Evolutionary conservation across 73 alveolate genomes (phyloP).

Genomic region (Uronychia binucleata): DNA sequence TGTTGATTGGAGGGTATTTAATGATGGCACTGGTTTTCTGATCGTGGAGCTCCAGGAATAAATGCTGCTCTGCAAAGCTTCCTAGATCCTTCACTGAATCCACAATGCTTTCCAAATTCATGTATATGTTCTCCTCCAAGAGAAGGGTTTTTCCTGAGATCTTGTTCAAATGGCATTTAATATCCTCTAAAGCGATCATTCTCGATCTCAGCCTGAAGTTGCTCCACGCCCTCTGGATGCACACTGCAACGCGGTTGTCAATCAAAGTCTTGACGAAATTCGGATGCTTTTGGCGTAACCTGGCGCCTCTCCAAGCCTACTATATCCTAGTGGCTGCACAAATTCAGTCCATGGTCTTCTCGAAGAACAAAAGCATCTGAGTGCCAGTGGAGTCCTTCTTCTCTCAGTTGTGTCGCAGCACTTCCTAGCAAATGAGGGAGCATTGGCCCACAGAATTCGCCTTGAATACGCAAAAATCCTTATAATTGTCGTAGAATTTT

Average conservation of each 20-base stretch:
- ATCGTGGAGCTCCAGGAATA: not conserved
- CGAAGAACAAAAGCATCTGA: slow-evolving; percentile 31
- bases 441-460: not conserved
- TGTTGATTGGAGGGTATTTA: not conserved
- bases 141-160: slow-evolving; percentile 27
- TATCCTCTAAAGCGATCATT: slow-evolving; percentile 19
- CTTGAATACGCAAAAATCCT: slow-evolving; percentile 17
- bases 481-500: slow-evolving; percentile 30
- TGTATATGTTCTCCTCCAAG: slow-evolving; percentile 55
- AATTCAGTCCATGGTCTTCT: slow-evolving; percentile 11
- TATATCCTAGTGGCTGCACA: slow-evolving; percentile 39
- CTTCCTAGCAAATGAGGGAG: not conserved
- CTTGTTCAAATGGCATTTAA: slow-evolving; percentile 12
- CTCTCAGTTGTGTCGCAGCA: not conserved
- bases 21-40: not conserved
- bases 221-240: slow-evolving; percentile 61
- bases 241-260: slow-evolving; percentile 23
- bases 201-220: slow-evolving; percentile 38
- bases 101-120: not conserved
- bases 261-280: slow-evolving; percentile 18
- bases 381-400: not conserved
- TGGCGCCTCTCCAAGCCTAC: not conserved
- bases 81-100: not conserved
- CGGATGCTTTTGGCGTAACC: not conserved
- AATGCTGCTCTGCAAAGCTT: not conserved